These are phyloP conservation scores for Steccherinum ochraceum DNA, from an alignment of 768 basidiomycete genomes.

Conservation along the genomic window DNA sequence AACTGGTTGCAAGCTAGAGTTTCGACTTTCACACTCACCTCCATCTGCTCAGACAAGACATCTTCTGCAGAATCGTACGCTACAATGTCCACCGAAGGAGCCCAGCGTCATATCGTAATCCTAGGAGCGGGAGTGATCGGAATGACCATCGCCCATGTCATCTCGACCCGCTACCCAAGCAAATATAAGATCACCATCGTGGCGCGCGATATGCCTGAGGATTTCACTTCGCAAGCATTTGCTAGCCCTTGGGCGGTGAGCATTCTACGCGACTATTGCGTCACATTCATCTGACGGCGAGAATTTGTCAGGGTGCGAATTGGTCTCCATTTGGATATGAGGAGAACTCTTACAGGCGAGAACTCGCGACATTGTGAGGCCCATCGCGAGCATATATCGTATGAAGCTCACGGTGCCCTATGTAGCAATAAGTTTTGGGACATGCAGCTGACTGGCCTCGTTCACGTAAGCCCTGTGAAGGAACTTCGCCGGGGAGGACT, in stretches of 20 bases:
- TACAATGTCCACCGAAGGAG: no score
- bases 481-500: no score
- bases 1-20: no score
- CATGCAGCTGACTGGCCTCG: slow-evolving; percentile 38
- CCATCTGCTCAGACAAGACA: no score
- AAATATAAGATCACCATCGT: slow-evolving; percentile 27
- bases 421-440: slow-evolving; percentile 40
- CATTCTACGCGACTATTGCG: neutral
- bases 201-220: slow-evolving; percentile 34
- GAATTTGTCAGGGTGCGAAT: slow-evolving; percentile 34
- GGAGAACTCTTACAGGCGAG: slow-evolving; percentile 30
- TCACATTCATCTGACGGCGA: neutral
- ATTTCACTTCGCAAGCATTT: slow-evolving; percentile 37
- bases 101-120: slow-evolving; percentile 27
- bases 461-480: no score
- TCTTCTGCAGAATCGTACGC: no score
- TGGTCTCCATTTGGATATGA: slow-evolving; percentile 37
- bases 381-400: no score
- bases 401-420: no score
- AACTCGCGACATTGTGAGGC: slow-evolving; percentile 36
- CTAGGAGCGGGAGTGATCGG: slow-evolving; percentile 41
- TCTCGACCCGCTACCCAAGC: slow-evolving; percentile 19
- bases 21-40: no score
- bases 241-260: slow-evolving; percentile 47
- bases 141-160: slow-evolving; percentile 32